A percentile compares a stretch with the other conserved stretches of the same genome.
Conservation (phyloP, 2,329 filamentous ascomycete species). For the Mycogone perniciosa region DNA sequence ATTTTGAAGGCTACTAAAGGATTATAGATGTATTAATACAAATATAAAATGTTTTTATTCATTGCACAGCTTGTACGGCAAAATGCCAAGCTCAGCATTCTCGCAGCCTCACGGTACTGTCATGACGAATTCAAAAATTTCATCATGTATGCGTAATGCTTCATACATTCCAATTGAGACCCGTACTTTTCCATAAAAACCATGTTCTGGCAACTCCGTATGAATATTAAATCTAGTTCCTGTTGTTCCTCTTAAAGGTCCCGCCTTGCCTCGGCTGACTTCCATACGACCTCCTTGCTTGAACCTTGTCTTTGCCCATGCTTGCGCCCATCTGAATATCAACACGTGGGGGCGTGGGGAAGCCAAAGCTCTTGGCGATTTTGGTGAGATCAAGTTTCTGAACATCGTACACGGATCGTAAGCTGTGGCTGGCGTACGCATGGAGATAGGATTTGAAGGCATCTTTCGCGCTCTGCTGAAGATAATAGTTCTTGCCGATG, state of each 20-base stretch:
- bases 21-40: no score
- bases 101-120: no score
- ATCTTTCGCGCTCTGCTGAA: slow-evolving; percentile 78
- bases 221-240: slow-evolving; percentile 4
- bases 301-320: slow-evolving; percentile 62
- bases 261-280: slow-evolving; percentile 63
- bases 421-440: slow-evolving; percentile 74
- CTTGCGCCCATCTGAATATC: slow-evolving; percentile 79
- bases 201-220: slow-evolving; percentile 6
- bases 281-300: slow-evolving; percentile 64
- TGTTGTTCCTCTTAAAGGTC: slow-evolving; percentile 14
- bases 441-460: slow-evolving; percentile 88
- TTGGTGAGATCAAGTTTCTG: slow-evolving; percentile 78
- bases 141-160: no score
- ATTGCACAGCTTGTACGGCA: no score
- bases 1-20: no score
- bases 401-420: slow-evolving; percentile 62
- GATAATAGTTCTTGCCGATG: slow-evolving; percentile 91
- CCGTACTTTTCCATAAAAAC: slow-evolving; percentile 3
- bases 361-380: slow-evolving; percentile 79
- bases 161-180: neutral
- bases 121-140: no score
- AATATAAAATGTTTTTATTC: no score
- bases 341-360: slow-evolving; percentile 70
- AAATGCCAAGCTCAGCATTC: no score